Evolutionary conservation across 2,329 filamentous ascomycete species (phyloP).

Genomic region (Ceratocystis cacaofunesta): DNA sequence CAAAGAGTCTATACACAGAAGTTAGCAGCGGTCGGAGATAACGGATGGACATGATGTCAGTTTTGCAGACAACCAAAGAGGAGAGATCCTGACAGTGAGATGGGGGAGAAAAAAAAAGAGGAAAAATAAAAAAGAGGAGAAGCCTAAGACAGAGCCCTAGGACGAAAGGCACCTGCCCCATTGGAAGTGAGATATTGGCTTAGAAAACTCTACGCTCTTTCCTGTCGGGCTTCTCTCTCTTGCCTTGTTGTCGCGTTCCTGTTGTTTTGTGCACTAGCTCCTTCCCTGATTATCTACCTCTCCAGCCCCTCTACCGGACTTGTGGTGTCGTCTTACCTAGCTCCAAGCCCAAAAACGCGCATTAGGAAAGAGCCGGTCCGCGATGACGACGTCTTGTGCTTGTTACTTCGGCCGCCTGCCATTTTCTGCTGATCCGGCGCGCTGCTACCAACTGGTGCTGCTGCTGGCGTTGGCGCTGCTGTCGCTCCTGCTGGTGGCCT

Average conservation of each 20-base stretch:
- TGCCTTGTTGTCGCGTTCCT: not conserved
- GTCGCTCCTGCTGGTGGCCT: not conserved
- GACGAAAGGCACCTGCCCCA: not conserved
- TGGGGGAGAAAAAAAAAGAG: not conserved
- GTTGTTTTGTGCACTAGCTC: not conserved
- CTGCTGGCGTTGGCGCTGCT: too few relatives aligned
- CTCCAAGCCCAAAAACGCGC: constrained; percentile 4
- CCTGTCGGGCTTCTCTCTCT: not conserved
- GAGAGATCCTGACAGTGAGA: not conserved
- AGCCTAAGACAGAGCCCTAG: too few relatives aligned
- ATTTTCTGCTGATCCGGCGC: not conserved
- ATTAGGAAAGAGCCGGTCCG: not conserved
- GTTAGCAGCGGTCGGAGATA: not conserved
- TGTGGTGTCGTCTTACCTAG: constrained; percentile 1
- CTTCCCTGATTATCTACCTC: not conserved
- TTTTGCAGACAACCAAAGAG: not conserved
- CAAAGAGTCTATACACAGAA: constrained; percentile 43
- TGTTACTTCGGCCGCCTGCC: not conserved
- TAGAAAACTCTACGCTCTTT: not conserved
- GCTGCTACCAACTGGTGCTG: not conserved
- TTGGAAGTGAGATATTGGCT: not conserved
- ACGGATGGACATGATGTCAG: not conserved
- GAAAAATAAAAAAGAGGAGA: not conserved
- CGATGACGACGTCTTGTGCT: not conserved
- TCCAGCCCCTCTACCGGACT: not conserved